These are phyloP conservation scores for Erysimum pusillum DNA, from an alignment of 441 rosid species.

Conservation along the genomic window DNA sequence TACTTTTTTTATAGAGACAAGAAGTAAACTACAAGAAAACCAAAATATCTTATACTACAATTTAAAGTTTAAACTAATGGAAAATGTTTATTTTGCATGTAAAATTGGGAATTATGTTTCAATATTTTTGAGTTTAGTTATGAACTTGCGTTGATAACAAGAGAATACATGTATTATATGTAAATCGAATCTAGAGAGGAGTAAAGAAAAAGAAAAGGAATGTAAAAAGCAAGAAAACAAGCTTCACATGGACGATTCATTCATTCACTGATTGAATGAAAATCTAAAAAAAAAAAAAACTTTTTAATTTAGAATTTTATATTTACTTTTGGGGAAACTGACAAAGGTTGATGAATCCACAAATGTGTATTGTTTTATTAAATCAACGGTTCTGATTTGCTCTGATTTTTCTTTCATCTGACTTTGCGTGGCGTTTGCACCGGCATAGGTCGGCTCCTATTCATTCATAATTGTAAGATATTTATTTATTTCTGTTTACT, in stretches of 20 bases:
- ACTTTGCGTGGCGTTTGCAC: constrained; percentile 40
- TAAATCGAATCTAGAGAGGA: constrained; percentile 24
- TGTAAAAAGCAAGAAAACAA: constrained; percentile 29
- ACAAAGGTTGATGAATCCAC: constrained; percentile 35
- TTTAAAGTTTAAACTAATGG: no score
- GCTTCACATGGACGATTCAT: constrained; percentile 47
- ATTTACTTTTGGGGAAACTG: constrained; percentile 29
- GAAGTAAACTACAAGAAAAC: neutral
- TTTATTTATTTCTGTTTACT: neutral
- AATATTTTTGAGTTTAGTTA: neutral
- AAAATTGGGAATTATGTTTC: neutral
- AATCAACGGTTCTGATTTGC: constrained; percentile 28
- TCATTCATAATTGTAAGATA: neutral
- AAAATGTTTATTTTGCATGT: neutral
- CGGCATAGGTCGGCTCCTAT: constrained; percentile 30
- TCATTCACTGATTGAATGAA: constrained; percentile 17
- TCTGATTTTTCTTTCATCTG: constrained; percentile 27
- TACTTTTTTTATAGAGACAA: neutral
- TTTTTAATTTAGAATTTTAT: neutral
- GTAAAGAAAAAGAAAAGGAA: constrained; percentile 5
- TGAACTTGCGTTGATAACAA: neutral
- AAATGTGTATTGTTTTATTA: neutral
- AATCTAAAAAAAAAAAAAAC: neutral
- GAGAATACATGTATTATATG: neutral
- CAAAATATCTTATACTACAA: neutral